Percentiles rank a stretch among this genome's conserved stretches.
Conservation (phyloP, 805 yeast species). For the Wickerhamiella nectarea region DNA sequence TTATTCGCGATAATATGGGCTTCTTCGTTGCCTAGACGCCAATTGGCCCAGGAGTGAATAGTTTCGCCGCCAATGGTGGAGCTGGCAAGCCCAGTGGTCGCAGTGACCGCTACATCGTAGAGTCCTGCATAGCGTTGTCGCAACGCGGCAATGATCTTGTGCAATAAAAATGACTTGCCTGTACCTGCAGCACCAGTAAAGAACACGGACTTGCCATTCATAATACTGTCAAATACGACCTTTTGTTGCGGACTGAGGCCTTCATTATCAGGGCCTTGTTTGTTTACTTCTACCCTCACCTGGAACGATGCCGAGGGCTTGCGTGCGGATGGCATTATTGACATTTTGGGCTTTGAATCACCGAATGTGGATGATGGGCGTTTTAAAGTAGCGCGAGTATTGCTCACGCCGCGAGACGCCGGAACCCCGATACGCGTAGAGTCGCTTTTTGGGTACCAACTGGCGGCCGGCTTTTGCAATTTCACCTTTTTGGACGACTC, state of each 20-base stretch:
- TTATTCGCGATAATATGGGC: slow-evolving; percentile 32
- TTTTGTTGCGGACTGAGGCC: slow-evolving; percentile 31
- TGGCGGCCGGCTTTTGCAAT: background rate
- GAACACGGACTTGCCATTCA: slow-evolving; percentile 52
- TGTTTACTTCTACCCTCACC: background rate
- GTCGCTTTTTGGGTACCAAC: background rate
- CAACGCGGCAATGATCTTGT: slow-evolving; percentile 46
- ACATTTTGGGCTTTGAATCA: background rate
- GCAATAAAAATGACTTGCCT: slow-evolving; percentile 77
- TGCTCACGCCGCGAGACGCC: background rate
- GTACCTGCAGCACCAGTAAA: slow-evolving; percentile 98
- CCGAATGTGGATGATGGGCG: background rate
- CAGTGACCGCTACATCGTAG: slow-evolving; percentile 65
- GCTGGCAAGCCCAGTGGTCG: slow-evolving; percentile 93
- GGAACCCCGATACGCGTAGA: background rate
- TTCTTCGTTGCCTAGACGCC: slow-evolving; percentile 55
- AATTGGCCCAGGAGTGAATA: slow-evolving; percentile 67
- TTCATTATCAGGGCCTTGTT: background rate
- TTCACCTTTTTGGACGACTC: background rate
- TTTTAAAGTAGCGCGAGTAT: background rate
- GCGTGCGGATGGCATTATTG: background rate
- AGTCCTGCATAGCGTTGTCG: slow-evolving; percentile 30
- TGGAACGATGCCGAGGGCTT: background rate
- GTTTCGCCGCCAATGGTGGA: slow-evolving; percentile 83
- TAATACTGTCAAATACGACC: slow-evolving; percentile 42